phyloP scores from a whole-genome alignment of 805 yeast genomes.

The Priceomyces castillae region DNA sequence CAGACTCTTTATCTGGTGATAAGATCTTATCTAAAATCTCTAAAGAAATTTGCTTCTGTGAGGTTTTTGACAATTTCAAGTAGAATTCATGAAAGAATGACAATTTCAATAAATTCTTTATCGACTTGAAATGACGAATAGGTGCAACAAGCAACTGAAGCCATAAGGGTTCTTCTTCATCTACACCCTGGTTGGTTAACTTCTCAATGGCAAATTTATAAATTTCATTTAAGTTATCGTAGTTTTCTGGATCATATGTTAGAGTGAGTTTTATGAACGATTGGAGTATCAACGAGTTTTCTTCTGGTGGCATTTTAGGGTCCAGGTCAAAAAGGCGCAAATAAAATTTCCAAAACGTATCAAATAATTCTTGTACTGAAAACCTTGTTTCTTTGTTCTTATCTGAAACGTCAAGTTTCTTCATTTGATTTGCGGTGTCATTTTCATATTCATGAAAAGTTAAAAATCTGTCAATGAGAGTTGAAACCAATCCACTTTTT shows the following conservation, averaged over 20 bases:
- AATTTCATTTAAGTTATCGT: slow-evolving; percentile 58
- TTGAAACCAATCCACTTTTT: slow-evolving; percentile 60
- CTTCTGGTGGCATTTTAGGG: slow-evolving; percentile 66
- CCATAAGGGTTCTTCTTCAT: slow-evolving; percentile 37
- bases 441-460: slow-evolving; percentile 37
- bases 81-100: slow-evolving; percentile 52
- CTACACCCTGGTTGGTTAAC: slow-evolving; percentile 25
- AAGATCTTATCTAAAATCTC: slow-evolving; percentile 58
- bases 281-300: slow-evolving; percentile 60
- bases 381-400: not conserved
- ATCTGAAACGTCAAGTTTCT: slow-evolving; percentile 12
- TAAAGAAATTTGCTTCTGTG: slow-evolving; percentile 58
- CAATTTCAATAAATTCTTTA: slow-evolving; percentile 42
- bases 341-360: slow-evolving; percentile 65
- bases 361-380: slow-evolving; percentile 40
- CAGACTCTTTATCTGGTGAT: slow-evolving; percentile 25
- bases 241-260: slow-evolving; percentile 61
- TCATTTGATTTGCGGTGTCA: slow-evolving; percentile 3
- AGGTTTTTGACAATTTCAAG: slow-evolving; percentile 45
- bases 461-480: slow-evolving; percentile 71
- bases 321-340: slow-evolving; percentile 51
- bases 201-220: slow-evolving; percentile 54
- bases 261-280: slow-evolving; percentile 65
- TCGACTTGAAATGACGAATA: slow-evolving; percentile 39
- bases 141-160: slow-evolving; percentile 49